Base-by-base conservation (phyloP, 2,329 filamentous ascomycete species). In the Eutypa lata region DNA sequence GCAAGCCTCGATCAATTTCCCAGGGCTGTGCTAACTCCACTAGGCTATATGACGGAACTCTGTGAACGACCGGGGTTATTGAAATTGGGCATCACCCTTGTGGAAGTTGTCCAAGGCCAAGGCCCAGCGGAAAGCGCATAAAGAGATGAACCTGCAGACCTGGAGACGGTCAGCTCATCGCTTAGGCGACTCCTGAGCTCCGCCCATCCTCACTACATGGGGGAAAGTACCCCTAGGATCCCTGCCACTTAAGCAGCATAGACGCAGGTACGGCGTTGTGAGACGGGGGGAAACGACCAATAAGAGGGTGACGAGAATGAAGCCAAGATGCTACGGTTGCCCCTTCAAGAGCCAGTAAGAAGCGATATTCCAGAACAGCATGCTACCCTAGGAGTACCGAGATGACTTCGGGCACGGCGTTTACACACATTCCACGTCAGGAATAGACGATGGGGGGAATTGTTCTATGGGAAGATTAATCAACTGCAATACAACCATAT, bases 221-320 rank as follows among this genome's bases (percentile, higher is more conserved):
- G 31, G 31, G 8, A 35, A 14, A 7, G 7, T 35, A n/a, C n/a
- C 26, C 35, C 16, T 13, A 26, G 13, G 4, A 28, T n/a, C 42
- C 42, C 13, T 24, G 42, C 4, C 22, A 28, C 7, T 28, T n/a
- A 45, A 5, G 26, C 42, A 52, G 50, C 35, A 51, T 59, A 61
- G 53, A 67, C 59, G 66, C 65, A 68, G 66, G 66, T 66, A 67
- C 65, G 54, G 49, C 58, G 62, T 64, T 53, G 65, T 67, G 65
- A 66, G 65, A 68, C 66, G 54, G 47, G 35, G 54, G 47, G 31
- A 47, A 50, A 47, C 45, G 37, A 47, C 64, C 65, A 67, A 67
- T 62, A 47, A 53, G 47, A 52, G 28, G 28, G 44, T 11, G 26
- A 49, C 45, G 37, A n/a, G 11, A 16, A 13, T 21, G 53, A 55